These are phyloP conservation scores for Trichophyton mentagrophytes DNA, from an alignment of 2,329 filamentous ascomycete genomes.

Conservation along the genomic window DNA sequence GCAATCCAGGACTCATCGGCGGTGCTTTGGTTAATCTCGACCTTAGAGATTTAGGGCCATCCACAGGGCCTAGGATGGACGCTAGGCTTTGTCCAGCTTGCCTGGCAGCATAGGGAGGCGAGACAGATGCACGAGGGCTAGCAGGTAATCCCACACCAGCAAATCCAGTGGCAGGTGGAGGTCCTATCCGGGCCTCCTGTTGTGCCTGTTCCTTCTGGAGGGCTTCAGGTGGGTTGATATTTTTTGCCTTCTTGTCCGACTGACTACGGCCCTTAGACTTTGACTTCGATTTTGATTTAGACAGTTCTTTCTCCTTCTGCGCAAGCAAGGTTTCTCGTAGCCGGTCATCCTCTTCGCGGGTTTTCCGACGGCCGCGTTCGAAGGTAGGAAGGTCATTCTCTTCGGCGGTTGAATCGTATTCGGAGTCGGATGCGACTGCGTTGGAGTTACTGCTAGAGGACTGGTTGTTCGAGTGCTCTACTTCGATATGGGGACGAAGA, in stretches of 20 bases:
- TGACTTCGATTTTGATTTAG: not conserved
- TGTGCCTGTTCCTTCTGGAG: conserved; percentile 16
- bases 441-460: not conserved
- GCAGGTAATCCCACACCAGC: conserved; percentile 8
- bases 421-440: conserved; percentile 53
- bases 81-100: conserved; percentile 20
- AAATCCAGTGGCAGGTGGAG: conserved; percentile 24
- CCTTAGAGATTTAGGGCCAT: not conserved
- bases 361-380: conserved; percentile 64
- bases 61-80: conserved; percentile 20
- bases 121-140: conserved; percentile 16
- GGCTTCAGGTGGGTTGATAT: conserved; percentile 36
- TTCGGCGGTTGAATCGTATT: conserved; percentile 68
- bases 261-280: conserved; percentile 40
- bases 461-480: conserved; percentile 35
- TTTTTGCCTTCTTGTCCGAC: conserved; percentile 57
- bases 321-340: conserved; percentile 57
- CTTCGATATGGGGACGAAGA: conserved; percentile 34
- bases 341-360: conserved; percentile 74
- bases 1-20: conserved; percentile 50
- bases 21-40: conserved; percentile 30
- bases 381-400: conserved; percentile 47
- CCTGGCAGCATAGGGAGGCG: conserved; percentile 16
- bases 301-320: conserved; percentile 50
- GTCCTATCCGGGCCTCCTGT: not conserved